A percentile compares a stretch with the other conserved stretches of the same genome.
phyloP scores from a whole-genome alignment of 1,139 yeast species.

The Taphrina confusa region DNA sequence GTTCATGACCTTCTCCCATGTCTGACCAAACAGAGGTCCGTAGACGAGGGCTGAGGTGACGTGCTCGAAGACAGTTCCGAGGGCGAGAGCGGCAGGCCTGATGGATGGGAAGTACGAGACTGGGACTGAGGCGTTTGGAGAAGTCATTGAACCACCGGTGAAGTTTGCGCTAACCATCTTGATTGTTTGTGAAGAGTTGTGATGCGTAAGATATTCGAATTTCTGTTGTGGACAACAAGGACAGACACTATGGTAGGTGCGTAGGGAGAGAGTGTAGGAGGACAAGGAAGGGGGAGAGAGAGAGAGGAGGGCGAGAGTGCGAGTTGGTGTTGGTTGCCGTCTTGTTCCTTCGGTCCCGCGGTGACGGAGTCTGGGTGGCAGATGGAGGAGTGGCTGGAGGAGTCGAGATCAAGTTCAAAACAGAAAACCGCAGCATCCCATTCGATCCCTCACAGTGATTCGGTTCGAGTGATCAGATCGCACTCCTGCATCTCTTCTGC shows the following conservation, averaged over 20 bases:
- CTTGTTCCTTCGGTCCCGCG: not conserved
- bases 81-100: slow-evolving; percentile 32
- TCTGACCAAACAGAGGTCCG: slow-evolving; percentile 50
- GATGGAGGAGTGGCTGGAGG: slow-evolving; percentile 5
- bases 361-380: not conserved
- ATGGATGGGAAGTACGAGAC: slow-evolving; percentile 36
- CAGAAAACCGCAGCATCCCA: too few species aligned
- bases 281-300: not conserved
- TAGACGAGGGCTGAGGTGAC: slow-evolving; percentile 47
- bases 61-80: slow-evolving; percentile 51
- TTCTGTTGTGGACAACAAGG: too few species aligned
- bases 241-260: too few species aligned
- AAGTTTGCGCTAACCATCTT: slow-evolving; percentile 28
- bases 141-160: slow-evolving; percentile 25
- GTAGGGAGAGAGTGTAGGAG: not conserved
- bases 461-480: too few species aligned
- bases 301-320: not conserved
- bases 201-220: not conserved
- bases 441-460: too few species aligned
- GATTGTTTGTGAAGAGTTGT: not conserved
- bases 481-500: too few species aligned
- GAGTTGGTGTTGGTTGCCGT: too few species aligned
- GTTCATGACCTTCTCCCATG: slow-evolving; percentile 46
- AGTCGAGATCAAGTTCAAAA: not conserved
- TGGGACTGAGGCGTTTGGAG: slow-evolving; percentile 31